phyloP scores from a whole-genome alignment of 139 green algal genomes.

The Volvox africanus region DNA sequence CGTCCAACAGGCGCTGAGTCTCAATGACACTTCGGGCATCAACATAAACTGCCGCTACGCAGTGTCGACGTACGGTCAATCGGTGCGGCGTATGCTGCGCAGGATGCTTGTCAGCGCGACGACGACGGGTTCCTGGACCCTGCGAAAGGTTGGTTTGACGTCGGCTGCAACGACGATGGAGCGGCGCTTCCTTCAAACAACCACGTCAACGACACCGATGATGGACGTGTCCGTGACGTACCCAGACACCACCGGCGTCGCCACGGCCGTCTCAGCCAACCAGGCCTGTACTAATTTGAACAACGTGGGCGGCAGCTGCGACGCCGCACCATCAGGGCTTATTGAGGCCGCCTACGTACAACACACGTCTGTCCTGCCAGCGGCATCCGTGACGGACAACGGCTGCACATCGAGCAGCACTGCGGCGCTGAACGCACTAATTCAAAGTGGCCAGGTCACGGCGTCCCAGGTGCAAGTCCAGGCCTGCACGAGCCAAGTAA shows the following conservation, averaged over 20 bases:
- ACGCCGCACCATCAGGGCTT: not conserved
- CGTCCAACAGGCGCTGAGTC: not conserved
- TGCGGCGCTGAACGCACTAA: not conserved
- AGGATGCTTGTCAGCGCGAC: not conserved
- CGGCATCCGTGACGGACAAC: not conserved
- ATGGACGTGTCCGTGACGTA: slow-evolving; percentile 1
- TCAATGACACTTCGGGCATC: slow-evolving; percentile 6
- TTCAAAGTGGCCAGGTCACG: too few species aligned
- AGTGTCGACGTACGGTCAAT: not conserved
- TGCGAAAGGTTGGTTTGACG: not conserved
- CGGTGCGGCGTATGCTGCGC: slow-evolving; percentile 13
- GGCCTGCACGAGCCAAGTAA: not conserved
- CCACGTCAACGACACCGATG: not conserved
- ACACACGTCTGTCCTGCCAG: not conserved
- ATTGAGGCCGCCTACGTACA: not conserved
- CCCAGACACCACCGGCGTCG: not conserved
- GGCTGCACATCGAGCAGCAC: not conserved
- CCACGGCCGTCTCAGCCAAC: not conserved
- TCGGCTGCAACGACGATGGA: not conserved
- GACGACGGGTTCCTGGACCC: not conserved
- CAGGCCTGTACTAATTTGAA: not conserved
- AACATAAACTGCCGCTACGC: slow-evolving; percentile 21
- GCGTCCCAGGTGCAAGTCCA: not conserved
- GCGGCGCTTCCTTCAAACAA: not conserved
- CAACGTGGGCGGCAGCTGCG: not conserved